phyloP scores from a whole-genome alignment of 116 monocot genomes.

The Thalassia testudinum region DNA sequence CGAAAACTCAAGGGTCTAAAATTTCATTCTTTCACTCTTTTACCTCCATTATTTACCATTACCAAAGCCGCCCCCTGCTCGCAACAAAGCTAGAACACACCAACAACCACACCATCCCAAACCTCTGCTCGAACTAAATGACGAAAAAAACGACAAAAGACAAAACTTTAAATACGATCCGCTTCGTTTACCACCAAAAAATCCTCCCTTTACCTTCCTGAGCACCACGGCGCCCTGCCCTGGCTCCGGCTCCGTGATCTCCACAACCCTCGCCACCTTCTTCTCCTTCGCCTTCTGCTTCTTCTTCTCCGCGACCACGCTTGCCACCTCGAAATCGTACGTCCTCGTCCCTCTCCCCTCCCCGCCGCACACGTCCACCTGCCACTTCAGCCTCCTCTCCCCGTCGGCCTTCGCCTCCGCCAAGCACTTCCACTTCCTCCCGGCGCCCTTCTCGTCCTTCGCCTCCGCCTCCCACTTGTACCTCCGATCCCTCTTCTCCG shows the following conservation, averaged over 20 bases:
- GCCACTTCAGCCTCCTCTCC: slow-evolving; percentile 34
- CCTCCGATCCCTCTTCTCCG: slow-evolving; percentile 30
- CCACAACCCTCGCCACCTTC: not conserved
- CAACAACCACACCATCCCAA: no score
- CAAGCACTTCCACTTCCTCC: slow-evolving; percentile 28
- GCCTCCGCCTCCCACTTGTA: slow-evolving; percentile 72
- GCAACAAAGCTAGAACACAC: no score
- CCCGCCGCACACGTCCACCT: slow-evolving; percentile 30
- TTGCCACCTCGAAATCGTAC: slow-evolving; percentile 31
- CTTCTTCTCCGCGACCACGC: slow-evolving; percentile 15
- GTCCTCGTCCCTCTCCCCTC: slow-evolving; percentile 13
- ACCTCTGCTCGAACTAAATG: no score
- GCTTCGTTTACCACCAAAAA: no score
- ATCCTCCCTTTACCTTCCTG: not conserved
- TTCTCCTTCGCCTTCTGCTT: not conserved
- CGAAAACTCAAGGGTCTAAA: no score
- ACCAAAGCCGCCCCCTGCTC: no score
- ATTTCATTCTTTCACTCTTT: no score
- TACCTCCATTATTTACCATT: no score
- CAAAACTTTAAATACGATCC: no score
- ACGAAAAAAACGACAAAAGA: no score
- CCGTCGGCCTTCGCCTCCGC: slow-evolving; percentile 29
- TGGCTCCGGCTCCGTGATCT: slow-evolving; percentile 2
- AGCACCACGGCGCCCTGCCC: not conserved
- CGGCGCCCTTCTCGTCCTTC: slow-evolving; percentile 19